A percentile compares a stretch with the other conserved stretches of the same genome.
phyloP scores from a whole-genome alignment of 345 rosid species.

The Crucihimalaya himalaica region DNA sequence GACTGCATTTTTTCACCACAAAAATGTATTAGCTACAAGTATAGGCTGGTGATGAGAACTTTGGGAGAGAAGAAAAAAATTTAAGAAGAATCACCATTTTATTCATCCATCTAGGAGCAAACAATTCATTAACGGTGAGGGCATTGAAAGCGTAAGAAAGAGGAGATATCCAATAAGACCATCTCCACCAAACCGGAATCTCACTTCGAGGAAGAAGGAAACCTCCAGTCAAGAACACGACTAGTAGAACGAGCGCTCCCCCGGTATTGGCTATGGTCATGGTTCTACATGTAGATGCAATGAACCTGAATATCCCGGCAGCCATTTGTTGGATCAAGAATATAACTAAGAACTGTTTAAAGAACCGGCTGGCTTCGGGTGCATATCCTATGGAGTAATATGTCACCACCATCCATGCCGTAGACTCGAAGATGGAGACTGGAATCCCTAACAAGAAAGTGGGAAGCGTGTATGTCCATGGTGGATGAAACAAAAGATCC shows the following conservation, averaged over 20 bases:
- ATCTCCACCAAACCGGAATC: slow-evolving; percentile 58
- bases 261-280: slow-evolving; percentile 51
- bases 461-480: slow-evolving; percentile 43
- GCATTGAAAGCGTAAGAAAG: slow-evolving; percentile 59
- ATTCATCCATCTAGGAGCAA: slow-evolving; percentile 61
- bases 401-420: slow-evolving; percentile 40
- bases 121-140: slow-evolving; percentile 53
- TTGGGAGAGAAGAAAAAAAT: neutral
- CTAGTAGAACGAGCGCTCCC: slow-evolving; percentile 41
- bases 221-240: slow-evolving; percentile 57
- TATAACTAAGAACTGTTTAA: slow-evolving; percentile 54
- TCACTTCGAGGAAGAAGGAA: slow-evolving; percentile 53
- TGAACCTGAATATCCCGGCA: slow-evolving; percentile 49
- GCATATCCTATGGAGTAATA: slow-evolving; percentile 70
- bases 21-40: neutral
- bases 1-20: slow-evolving; percentile 44
- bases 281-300: slow-evolving; percentile 53
- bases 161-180: slow-evolving; percentile 73
- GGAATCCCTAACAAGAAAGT: slow-evolving; percentile 43
- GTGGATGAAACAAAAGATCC: slow-evolving; percentile 46
- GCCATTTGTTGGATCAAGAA: slow-evolving; percentile 51
- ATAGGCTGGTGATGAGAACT: neutral
- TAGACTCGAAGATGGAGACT: slow-evolving; percentile 38
- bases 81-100: slow-evolving; percentile 23
- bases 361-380: slow-evolving; percentile 62